Evolutionary conservation across 2,329 filamentous ascomycete genomes (phyloP), one percentile per base, ranked within the genome.

Genomic region (Ophiocordyceps sinensis): DNA sequence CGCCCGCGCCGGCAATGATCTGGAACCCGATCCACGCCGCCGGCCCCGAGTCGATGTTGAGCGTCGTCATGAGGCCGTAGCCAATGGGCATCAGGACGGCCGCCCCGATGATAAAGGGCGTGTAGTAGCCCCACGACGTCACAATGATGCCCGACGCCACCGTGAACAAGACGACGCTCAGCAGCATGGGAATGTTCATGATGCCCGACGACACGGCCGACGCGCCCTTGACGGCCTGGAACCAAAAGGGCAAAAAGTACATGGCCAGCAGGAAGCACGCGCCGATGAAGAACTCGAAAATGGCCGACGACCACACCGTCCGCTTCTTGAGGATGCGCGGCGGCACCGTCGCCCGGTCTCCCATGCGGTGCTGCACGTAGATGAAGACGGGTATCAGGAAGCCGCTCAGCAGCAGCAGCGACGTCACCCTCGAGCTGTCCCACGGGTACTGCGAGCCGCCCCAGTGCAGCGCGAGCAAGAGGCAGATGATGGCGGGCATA

Each of bases 1-100:
- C 46, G 5, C 62, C 64, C 2, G 60, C 40, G 17, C 65, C 64
- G n/a, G 53, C 53, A 17, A 68, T 43, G 15, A 72, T 67, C 51
- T 77, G 73, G 53, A 70, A 77, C 14, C 73, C 73, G 47, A 77
- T 71, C 74, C 74, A 78, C 31, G 64, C 57, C 10, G 21, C 36
- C 13, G 14, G 14, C 23, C 17, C 19, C 12, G 26, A 28, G 13
- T 28, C 9, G 23, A 17, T 12, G 14, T 37, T 15, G 21, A 37
- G 12, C 13, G 36, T 37, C 17, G 17, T 28, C 17, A 37, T 21
- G 13, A 37, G 36, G 23, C 36, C 36, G 10, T 21, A 36, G 36
- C 17, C 36, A 14, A 28, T 29, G 36, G 26, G 14, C 17, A 21
- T 26, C 23, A 37, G 23, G 12, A 37, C 9, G 21, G 36, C 21